A percentile compares a stretch with the other conserved stretches of the same genome.
Conservation (phyloP, 78 protist genomes). For the Dictyostelium purpureum region DNA sequence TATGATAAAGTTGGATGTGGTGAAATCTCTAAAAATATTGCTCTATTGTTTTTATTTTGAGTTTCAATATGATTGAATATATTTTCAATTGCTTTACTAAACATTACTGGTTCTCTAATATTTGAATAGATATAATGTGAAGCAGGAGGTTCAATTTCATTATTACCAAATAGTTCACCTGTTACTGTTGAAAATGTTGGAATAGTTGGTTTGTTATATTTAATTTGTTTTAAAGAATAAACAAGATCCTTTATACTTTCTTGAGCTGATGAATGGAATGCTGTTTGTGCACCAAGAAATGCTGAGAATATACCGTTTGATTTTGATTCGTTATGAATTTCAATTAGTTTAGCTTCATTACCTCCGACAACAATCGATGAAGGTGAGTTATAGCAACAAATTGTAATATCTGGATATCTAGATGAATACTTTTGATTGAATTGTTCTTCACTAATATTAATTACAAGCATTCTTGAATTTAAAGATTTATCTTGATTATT, state of each 20-base stretch:
- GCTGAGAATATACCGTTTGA: neutral
- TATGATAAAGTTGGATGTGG: conserved; percentile 11
- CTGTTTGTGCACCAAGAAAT: conserved; percentile 3
- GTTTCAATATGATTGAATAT: neutral
- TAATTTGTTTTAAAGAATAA: neutral
- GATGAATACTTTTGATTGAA: neutral
- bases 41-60: neutral
- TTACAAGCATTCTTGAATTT: conserved; percentile 48
- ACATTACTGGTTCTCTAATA: neutral
- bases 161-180: neutral
- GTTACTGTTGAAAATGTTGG: conserved; percentile 26
- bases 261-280: conserved; percentile 32
- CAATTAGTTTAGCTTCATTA: neutral
- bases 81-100: neutral
- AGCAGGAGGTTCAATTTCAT: too few species aligned
- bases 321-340: neutral
- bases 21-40: neutral
- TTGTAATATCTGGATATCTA: neutral
- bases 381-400: conserved; percentile 1
- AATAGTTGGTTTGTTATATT: neutral
- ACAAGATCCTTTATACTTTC: neutral
- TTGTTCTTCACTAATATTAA: neutral
- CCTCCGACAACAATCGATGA: neutral
- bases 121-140: neutral
- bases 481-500: too few species aligned